phyloP scores from a whole-genome alignment of 768 basidiomycete genomes.

The Amanita brunnescens region DNA sequence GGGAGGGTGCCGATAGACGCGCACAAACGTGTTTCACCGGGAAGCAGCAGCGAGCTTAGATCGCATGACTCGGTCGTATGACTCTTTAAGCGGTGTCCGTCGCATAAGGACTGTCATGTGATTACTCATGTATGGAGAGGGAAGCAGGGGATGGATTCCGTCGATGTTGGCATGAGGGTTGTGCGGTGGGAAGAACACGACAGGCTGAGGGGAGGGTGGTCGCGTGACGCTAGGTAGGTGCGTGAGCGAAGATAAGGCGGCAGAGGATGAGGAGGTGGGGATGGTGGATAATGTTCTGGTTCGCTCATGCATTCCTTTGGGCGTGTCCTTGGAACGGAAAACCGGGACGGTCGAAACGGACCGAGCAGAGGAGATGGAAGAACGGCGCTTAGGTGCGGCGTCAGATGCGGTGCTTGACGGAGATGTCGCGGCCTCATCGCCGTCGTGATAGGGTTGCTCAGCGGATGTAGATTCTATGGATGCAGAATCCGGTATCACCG shows the following conservation, averaged over 20 bases:
- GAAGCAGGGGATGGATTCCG: slow-evolving; percentile 60
- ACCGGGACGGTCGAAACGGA: slow-evolving; percentile 53
- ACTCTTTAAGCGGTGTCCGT: slow-evolving; percentile 60
- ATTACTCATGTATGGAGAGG: slow-evolving; percentile 60
- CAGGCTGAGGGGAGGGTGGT: slow-evolving; percentile 38
- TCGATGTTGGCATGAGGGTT: slow-evolving; percentile 48
- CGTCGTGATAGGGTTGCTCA: slow-evolving; percentile 14
- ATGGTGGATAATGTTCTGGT: slow-evolving; percentile 51
- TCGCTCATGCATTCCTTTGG: slow-evolving; percentile 28
- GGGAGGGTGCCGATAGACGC: no score
- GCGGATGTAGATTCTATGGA: slow-evolving; percentile 33
- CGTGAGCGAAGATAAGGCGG: slow-evolving; percentile 48
- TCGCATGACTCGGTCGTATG: slow-evolving; percentile 55
- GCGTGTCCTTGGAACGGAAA: not conserved
- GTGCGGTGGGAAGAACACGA: slow-evolving; percentile 56
- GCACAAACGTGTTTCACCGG: slow-evolving; percentile 11
- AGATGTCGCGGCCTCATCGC: slow-evolving; percentile 22
- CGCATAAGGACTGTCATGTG: slow-evolving; percentile 62
- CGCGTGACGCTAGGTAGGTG: slow-evolving; percentile 43
- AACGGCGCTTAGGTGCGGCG: slow-evolving; percentile 24
- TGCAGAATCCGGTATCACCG: slow-evolving; percentile 45
- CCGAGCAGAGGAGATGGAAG: slow-evolving; percentile 31
- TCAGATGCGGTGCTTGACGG: slow-evolving; percentile 25
- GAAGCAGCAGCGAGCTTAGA: slow-evolving; percentile 37
- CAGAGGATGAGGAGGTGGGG: slow-evolving; percentile 43